These are phyloP conservation scores for Alnus glutinosa DNA, from an alignment of 306 rosid species.

Conservation along the genomic window DNA sequence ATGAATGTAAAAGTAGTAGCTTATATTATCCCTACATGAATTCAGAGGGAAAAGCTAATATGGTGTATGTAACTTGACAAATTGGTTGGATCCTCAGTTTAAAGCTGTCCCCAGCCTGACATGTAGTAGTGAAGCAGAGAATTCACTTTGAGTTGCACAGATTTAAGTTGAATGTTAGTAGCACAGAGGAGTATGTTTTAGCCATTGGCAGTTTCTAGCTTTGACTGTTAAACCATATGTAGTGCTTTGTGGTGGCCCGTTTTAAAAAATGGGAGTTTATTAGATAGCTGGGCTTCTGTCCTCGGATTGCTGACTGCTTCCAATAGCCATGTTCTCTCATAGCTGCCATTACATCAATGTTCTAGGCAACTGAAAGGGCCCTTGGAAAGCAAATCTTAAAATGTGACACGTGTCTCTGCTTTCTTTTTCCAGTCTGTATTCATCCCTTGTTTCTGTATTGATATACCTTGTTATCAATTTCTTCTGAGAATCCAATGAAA, in stretches of 20 bases:
- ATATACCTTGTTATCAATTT: background rate
- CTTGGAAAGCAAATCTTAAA: background rate
- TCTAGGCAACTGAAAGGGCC: background rate
- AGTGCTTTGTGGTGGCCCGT: background rate
- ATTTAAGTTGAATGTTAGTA: slow-evolving; percentile 4
- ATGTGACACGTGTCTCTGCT: background rate
- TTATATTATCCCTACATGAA: slow-evolving; percentile 27
- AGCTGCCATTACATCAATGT: background rate
- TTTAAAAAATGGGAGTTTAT: background rate
- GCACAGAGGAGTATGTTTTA: slow-evolving; percentile 14
- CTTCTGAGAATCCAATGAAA: background rate
- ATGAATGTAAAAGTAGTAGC: slow-evolving; percentile 31
- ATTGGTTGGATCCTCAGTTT: slow-evolving; percentile 34
- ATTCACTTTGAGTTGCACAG: slow-evolving; percentile 17
- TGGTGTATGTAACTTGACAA: slow-evolving; percentile 37
- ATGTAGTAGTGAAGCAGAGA: slow-evolving; percentile 24
- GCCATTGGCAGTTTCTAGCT: background rate
- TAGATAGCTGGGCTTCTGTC: background rate
- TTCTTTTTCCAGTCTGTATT: background rate
- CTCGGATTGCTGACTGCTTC: background rate
- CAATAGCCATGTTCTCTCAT: too few relatives aligned
- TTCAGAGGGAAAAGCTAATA: slow-evolving; percentile 30
- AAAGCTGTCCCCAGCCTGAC: slow-evolving; percentile 32
- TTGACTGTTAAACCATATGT: background rate
- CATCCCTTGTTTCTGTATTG: background rate